Base-by-base conservation (phyloP, 495 filamentous ascomycete genomes). In the Penicillium cinerascens region DNA sequence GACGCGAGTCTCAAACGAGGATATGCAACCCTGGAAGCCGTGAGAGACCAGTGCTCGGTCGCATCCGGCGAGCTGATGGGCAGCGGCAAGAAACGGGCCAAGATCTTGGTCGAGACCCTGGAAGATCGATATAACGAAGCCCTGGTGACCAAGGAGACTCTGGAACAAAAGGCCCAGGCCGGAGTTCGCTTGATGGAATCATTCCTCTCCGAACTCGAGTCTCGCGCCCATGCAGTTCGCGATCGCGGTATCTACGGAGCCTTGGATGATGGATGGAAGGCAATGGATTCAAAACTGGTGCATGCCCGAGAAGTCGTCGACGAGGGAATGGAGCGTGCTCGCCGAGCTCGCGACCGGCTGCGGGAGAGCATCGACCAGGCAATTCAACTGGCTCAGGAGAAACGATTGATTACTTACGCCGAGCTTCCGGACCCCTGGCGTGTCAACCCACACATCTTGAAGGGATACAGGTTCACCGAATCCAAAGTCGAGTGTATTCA, bases 381-480 rank as follows among this genome's bases (percentile, higher is more conserved):
- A 20, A 84, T 97, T 54, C 59, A 78, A 25, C 82, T 87, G 26
- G 93, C 95, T 13, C 78, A 86, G 47, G 87, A 96, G 65, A 76
- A 87, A 29, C 88, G 92, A 20, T 72, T 97, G 26, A 88, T 99
- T 58, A 81, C 81, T 37, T 97, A 96, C 70, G 83, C 91, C 26
- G 90, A 96, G 48, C 79, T 99, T 1, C 93, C 93, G 6, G 73
- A 89, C 11, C 93, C 93, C 1, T 99, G 93, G 93, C 81, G 87
- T 42, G 82, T 96, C 49, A 99, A 99, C 69, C 91, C 92, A 5
- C 89, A 97, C 71, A 97, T 99, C 66, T 73, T 83, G 20, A 78
- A 76, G 10, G 93, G 93, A 29, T 99, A 99, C 64, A 92, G 93
- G 35, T 99, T 99, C 74, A 87, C 82, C 48, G 86, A 92, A 50